Evolutionary conservation across 192 early-diverging fungal genomes (phyloP).

Genomic region (Linnemannia schmuckeri): DNA sequence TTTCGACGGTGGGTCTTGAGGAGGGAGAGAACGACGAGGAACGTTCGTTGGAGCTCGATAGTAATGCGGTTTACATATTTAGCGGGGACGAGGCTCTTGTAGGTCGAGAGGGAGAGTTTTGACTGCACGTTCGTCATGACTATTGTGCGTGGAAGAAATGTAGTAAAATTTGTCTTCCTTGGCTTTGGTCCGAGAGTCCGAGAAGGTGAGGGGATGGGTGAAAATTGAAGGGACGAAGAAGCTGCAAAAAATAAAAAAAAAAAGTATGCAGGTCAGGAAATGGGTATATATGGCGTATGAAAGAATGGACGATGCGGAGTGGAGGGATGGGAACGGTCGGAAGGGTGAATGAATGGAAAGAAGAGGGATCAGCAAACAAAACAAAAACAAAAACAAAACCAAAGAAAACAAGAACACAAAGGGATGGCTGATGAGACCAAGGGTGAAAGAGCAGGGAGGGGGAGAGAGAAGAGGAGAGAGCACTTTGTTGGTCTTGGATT

Average conservation of each 20-base stretch:
- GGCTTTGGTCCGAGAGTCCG: not conserved
- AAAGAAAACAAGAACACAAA: not conserved
- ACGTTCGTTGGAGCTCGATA: slow-evolving; percentile 39
- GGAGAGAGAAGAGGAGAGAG: not conserved
- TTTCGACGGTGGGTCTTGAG: slow-evolving; percentile 52
- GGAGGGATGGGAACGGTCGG: not conserved
- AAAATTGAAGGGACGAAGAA: not conserved
- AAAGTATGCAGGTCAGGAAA: not conserved
- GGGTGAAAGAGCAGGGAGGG: too few species aligned
- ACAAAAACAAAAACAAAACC: not conserved
- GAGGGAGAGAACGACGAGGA: slow-evolving; percentile 36
- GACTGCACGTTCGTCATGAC: slow-evolving; percentile 45
- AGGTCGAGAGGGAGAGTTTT: slow-evolving; percentile 24
- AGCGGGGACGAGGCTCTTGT: slow-evolving; percentile 29
- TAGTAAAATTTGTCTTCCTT: not conserved
- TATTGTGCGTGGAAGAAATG: not conserved
- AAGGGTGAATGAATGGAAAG: not conserved
- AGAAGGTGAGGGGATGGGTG: not conserved
- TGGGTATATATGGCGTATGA: not conserved
- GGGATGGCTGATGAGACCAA: slow-evolving; percentile 11
- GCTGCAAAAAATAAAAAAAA: not conserved
- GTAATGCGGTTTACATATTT: slow-evolving; percentile 35
- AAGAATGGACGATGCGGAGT: not conserved
- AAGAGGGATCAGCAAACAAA: not conserved
- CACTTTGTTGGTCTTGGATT: not conserved